A percentile compares a stretch with the other conserved stretches of the same genome.
Evolutionary conservation across 192 early-diverging fungal species (phyloP).

Genomic region (Piromyces finnis): DNA sequence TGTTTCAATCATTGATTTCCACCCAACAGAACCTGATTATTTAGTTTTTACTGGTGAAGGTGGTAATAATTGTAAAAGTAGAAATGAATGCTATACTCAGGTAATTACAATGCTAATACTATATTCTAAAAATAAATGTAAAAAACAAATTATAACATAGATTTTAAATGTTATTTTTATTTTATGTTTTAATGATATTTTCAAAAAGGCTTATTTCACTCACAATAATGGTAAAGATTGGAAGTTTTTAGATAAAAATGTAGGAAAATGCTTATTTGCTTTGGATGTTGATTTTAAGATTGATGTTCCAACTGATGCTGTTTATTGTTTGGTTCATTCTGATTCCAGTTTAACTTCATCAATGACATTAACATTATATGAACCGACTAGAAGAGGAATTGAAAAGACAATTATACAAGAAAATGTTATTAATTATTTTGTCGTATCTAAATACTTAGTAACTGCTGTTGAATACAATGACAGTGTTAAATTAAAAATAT

Average conservation of each 20-base stretch:
- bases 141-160: too few species aligned
- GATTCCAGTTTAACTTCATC: not conserved
- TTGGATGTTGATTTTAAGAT: not conserved
- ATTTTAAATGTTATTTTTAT: too few species aligned
- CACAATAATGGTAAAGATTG: not conserved
- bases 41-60: slow-evolving; percentile 53
- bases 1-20: slow-evolving; percentile 67
- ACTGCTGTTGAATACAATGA: slow-evolving; percentile 7
- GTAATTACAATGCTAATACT: too few species aligned
- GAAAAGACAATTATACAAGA: not conserved
- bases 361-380: not conserved
- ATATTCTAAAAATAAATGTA: too few species aligned
- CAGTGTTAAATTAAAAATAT: slow-evolving; percentile 46
- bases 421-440: not conserved
- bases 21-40: slow-evolving; percentile 74
- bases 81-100: slow-evolving; percentile 43
- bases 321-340: not conserved
- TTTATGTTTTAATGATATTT: too few species aligned
- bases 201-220: not conserved
- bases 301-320: not conserved
- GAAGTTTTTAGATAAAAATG: not conserved
- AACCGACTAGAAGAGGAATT: not conserved
- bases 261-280: not conserved
- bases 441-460: not conserved
- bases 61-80: slow-evolving; percentile 3